phyloP scores from a whole-genome alignment of 345 rosid genomes.

The Citrus sp. region DNA sequence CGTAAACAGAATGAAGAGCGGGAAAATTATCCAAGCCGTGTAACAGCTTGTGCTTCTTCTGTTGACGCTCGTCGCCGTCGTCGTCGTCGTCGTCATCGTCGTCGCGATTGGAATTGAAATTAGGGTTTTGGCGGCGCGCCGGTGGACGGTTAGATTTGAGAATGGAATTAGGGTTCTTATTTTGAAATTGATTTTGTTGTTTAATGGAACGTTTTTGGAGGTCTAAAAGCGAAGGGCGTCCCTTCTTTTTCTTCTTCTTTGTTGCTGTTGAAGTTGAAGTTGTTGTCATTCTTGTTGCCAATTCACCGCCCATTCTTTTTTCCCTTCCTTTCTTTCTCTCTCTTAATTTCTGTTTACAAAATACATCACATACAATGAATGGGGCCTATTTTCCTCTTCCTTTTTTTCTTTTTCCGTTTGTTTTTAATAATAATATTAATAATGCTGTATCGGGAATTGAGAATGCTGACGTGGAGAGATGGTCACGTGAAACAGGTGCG shows the following conservation, averaged over 20 bases:
- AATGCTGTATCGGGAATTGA: background rate
- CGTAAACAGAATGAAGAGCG: conserved; percentile 28
- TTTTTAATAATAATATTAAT: too few relatives aligned
- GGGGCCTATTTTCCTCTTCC: too few relatives aligned
- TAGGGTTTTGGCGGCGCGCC: conserved; percentile 46
- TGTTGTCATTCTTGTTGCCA: conserved; percentile 30
- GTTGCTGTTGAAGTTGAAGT: background rate
- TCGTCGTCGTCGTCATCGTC: conserved; percentile 47
- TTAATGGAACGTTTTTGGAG: conserved; percentile 88
- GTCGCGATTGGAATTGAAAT: conserved; percentile 9
- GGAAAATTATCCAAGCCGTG: conserved; percentile 48
- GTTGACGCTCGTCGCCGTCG: conserved; percentile 48
- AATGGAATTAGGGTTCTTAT: conserved; percentile 37
- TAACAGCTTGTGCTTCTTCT: conserved; percentile 72
- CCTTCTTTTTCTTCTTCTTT: conserved; percentile 91
- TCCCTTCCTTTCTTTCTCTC: background rate
- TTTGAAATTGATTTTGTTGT: conserved; percentile 41
- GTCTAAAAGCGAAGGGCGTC: conserved; percentile 93
- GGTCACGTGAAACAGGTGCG: conserved; percentile 25
- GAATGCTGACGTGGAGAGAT: conserved; percentile 11
- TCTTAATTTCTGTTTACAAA: conserved; percentile 18
- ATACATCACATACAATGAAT: background rate
- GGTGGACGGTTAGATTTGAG: conserved; percentile 42
- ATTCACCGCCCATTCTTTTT: conserved; percentile 44
- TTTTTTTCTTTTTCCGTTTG: conserved; percentile 22